Conservation (phyloP, 2,329 filamentous ascomycete species). For the Aureobasidium sp. region DNA sequence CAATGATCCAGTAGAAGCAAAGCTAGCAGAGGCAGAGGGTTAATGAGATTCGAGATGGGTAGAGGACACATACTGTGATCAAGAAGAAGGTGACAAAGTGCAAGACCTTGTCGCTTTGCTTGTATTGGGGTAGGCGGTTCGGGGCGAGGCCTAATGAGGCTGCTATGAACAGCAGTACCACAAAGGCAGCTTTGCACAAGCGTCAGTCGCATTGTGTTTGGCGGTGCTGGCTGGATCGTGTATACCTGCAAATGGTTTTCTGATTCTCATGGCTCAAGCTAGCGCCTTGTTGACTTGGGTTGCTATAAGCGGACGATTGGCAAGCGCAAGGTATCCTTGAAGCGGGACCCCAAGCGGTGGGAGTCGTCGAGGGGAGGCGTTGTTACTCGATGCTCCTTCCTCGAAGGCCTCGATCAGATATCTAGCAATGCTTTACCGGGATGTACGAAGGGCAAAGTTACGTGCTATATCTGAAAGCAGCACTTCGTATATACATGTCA, state of each 20-base stretch:
- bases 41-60: neutral
- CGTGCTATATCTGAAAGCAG: neutral
- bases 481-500: neutral
- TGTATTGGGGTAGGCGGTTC: constrained; percentile 51
- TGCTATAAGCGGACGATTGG: neutral
- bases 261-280: constrained; percentile 63
- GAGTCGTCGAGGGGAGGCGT: neutral
- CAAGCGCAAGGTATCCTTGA: neutral
- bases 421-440: neutral
- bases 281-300: neutral
- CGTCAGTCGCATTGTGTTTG: neutral
- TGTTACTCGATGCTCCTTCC: neutral
- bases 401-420: neutral
- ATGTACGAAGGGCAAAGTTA: neutral
- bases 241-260: constrained; percentile 79
- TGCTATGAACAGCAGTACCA: constrained; percentile 58
- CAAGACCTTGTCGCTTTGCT: constrained; percentile 74
- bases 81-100: constrained; percentile 86
- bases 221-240: constrained; percentile 23
- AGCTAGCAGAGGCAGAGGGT: constrained; percentile 26
- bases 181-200: constrained; percentile 37
- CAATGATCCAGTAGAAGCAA: constrained; percentile 93
- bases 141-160: constrained; percentile 73
- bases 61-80: constrained; percentile 54
- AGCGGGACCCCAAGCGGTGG: neutral